A percentile compares a stretch with the other conserved stretches of the same genome.
Conservation (phyloP, 139 green algal genomes). For the Zygnema circumcarinatum region DNA sequence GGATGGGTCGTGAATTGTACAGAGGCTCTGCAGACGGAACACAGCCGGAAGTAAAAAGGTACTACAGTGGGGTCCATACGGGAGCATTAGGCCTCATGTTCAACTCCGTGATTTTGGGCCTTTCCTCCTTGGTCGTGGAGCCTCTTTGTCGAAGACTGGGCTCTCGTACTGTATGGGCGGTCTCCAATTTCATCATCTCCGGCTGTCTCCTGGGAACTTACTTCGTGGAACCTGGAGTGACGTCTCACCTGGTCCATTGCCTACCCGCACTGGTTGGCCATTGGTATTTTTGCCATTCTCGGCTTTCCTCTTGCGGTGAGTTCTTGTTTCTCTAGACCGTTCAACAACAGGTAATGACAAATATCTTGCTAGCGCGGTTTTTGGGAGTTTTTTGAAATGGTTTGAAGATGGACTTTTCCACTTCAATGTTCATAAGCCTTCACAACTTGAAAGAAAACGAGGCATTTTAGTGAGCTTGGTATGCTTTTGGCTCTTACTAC, state of each 20-base stretch:
- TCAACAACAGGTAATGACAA: too few relatives aligned
- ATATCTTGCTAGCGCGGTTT: too few relatives aligned
- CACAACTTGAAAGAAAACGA: too few relatives aligned
- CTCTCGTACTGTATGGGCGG: constrained; percentile 33
- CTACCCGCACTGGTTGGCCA: neutral
- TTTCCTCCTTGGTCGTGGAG: constrained; percentile 39
- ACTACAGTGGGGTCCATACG: constrained; percentile 48
- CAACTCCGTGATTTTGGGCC: constrained; percentile 55
- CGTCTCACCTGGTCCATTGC: neutral
- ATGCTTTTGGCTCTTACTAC: too few relatives aligned
- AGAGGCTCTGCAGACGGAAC: neutral
- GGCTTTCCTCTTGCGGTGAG: constrained; percentile 52
- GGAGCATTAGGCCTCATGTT: constrained; percentile 57
- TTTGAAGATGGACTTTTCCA: too few relatives aligned
- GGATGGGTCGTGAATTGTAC: constrained; percentile 56
- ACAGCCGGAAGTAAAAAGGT: neutral
- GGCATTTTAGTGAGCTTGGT: too few relatives aligned
- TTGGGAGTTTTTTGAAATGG: too few relatives aligned
- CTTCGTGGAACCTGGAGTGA: neutral
- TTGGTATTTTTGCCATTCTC: constrained; percentile 56
- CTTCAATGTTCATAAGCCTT: too few relatives aligned
- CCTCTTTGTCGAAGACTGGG: constrained; percentile 41
- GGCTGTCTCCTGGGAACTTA: constrained; percentile 32
- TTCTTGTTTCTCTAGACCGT: too few relatives aligned
- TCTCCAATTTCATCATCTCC: constrained; percentile 40